phyloP scores from a whole-genome alignment of 2,329 filamentous ascomycete species.

The Piedraia hortae region DNA sequence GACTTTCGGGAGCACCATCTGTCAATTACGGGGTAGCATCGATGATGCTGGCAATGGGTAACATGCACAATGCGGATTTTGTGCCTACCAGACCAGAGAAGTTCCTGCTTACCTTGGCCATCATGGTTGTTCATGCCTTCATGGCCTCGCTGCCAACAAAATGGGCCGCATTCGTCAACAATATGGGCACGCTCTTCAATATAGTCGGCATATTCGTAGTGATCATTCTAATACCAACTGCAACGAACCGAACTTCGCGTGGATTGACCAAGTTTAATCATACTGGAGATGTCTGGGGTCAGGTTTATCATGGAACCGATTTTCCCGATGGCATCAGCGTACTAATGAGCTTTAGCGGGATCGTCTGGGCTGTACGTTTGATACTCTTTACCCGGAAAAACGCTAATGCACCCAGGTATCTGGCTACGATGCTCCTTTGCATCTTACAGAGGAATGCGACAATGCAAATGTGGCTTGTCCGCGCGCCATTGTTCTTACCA shows the following conservation, averaged over 20 bases:
- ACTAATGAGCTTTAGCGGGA: slow-evolving; percentile 42
- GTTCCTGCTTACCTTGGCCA: slow-evolving; percentile 36
- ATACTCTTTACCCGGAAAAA: neutral
- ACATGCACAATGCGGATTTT: slow-evolving; percentile 39
- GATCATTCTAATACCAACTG: slow-evolving; percentile 40
- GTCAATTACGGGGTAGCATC: slow-evolving; percentile 38
- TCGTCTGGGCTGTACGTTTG: slow-evolving; percentile 41
- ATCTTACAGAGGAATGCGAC: slow-evolving; percentile 47
- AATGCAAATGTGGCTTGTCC: slow-evolving; percentile 44
- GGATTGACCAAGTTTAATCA: slow-evolving; percentile 30
- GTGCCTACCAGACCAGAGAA: slow-evolving; percentile 36
- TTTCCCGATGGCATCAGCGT: slow-evolving; percentile 40
- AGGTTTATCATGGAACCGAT: slow-evolving; percentile 36
- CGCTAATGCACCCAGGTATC: neutral
- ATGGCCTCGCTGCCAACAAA: slow-evolving; percentile 45
- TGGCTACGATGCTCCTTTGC: slow-evolving; percentile 39
- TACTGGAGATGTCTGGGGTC: slow-evolving; percentile 33
- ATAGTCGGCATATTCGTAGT: slow-evolving; percentile 37
- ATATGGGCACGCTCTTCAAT: slow-evolving; percentile 41
- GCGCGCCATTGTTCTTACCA: slow-evolving; percentile 43
- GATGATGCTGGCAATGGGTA: slow-evolving; percentile 44
- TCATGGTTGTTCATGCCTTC: slow-evolving; percentile 36
- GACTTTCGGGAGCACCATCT: slow-evolving; percentile 36
- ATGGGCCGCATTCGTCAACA: slow-evolving; percentile 44
- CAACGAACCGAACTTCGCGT: slow-evolving; percentile 22